Conservation (phyloP, 2,329 filamentous ascomycete species). For the Emydomyces testavorans region DNA sequence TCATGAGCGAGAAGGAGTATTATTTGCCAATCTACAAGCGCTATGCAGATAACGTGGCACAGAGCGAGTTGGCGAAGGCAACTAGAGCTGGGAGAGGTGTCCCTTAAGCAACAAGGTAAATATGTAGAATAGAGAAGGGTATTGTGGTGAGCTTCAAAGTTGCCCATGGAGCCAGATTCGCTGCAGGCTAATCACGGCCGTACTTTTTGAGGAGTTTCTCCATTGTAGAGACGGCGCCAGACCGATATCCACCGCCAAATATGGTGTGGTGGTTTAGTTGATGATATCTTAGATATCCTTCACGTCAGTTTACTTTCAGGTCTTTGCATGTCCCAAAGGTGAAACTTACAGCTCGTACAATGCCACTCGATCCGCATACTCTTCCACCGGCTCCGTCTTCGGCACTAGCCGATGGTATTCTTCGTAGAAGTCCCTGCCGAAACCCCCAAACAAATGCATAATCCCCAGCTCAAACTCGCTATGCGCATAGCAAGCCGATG, state of each 20-base stretch:
- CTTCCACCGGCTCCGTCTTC: slow-evolving; percentile 65
- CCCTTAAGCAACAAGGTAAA: not conserved
- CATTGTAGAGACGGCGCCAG: slow-evolving; percentile 71
- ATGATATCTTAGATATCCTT: slow-evolving; percentile 58
- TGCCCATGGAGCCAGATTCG: no score
- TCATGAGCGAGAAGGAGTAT: slow-evolving; percentile 54
- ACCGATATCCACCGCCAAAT: slow-evolving; percentile 69
- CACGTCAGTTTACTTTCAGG: not conserved
- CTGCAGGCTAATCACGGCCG: slow-evolving; percentile 27
- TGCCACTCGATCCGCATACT: slow-evolving; percentile 72
- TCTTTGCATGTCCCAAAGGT: not conserved
- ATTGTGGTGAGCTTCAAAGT: no score
- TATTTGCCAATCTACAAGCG: slow-evolving; percentile 58
- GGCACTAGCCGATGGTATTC: slow-evolving; percentile 67
- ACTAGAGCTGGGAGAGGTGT: slow-evolving; percentile 52
- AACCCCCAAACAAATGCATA: slow-evolving; percentile 94
- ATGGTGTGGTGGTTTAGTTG: slow-evolving; percentile 80
- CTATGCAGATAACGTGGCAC: slow-evolving; percentile 54
- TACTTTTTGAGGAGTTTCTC: slow-evolving; percentile 62
- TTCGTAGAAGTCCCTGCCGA: slow-evolving; percentile 56
- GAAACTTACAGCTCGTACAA: slow-evolving; percentile 68
- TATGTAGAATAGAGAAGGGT: no score
- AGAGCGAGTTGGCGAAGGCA: slow-evolving; percentile 45
- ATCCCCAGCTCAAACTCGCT: slow-evolving; percentile 85
- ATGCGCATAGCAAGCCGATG: slow-evolving; percentile 71